Percentiles rank a stretch among this genome's conserved stretches.
These are phyloP conservation scores for Flaveria sonorensis DNA, from an alignment of 129 eudicot species.

Conservation along the genomic window DNA sequence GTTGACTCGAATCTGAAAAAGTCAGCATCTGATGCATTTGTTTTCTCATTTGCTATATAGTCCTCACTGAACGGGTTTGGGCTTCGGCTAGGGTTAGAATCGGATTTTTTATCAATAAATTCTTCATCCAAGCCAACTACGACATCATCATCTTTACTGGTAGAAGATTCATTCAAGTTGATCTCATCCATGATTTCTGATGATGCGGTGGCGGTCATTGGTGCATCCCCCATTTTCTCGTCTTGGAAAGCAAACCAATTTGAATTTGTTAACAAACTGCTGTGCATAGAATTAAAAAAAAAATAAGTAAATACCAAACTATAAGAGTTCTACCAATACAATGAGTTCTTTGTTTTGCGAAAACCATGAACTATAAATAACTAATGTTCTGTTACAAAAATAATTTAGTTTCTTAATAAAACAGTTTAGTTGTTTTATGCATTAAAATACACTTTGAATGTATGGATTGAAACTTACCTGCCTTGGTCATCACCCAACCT, in stretches of 20 bases:
- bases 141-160: conserved; percentile 79
- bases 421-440: not conserved
- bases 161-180: conserved; percentile 24
- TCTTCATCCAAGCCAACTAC: conserved; percentile 88
- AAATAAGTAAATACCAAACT: not conserved
- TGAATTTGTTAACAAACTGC: conserved; percentile 92
- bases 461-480: conserved; percentile 47
- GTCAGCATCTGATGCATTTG: conserved; percentile 21
- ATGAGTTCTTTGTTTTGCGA: too few relatives aligned
- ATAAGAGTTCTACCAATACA: too few relatives aligned
- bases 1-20: conserved; percentile 16
- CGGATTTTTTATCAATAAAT: conserved; percentile 31
- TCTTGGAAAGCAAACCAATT: conserved; percentile 97
- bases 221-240: conserved; percentile 48
- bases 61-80: conserved; percentile 29
- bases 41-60: conserved; percentile 16
- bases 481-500: conserved; percentile 95
- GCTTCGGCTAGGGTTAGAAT: conserved; percentile 25
- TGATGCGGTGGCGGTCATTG: conserved; percentile 51
- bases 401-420: not conserved
- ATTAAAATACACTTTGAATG: not conserved
- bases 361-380: not conserved
- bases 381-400: not conserved
- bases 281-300: not conserved
- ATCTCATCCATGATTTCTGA: conserved; percentile 16